phyloP scores from a whole-genome alignment of 169 alveolate genomes.

The Plasmodium ovale region DNA sequence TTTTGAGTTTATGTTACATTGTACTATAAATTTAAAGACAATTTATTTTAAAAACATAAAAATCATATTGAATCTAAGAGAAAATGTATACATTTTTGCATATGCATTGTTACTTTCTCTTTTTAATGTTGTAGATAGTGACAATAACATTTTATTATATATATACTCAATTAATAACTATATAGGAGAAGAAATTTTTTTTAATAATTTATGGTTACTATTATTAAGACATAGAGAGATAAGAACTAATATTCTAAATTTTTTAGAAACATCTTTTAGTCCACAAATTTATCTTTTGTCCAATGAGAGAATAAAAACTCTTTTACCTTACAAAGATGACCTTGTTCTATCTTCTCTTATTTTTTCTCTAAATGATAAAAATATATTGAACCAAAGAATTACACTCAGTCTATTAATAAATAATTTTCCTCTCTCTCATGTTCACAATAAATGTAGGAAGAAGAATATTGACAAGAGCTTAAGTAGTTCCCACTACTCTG shows the following conservation, averaged over 20 bases:
- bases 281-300: slow-evolving; percentile 81
- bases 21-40: slow-evolving; percentile 91
- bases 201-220: slow-evolving; percentile 89
- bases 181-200: slow-evolving; percentile 86
- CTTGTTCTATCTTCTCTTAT: slow-evolving; percentile 86
- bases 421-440: slow-evolving; percentile 83
- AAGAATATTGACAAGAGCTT: no score
- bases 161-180: slow-evolving; percentile 84
- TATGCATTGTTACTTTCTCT: slow-evolving; percentile 87
- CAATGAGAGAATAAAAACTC: slow-evolving; percentile 78
- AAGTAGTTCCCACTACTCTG: no score
- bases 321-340: slow-evolving; percentile 85
- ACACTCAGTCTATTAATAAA: slow-evolving; percentile 84
- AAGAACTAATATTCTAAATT: slow-evolving; percentile 85
- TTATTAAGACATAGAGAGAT: slow-evolving; percentile 85
- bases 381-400: slow-evolving; percentile 81
- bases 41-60: slow-evolving; percentile 89
- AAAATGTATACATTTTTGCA: slow-evolving; percentile 87
- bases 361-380: slow-evolving; percentile 86
- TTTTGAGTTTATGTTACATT: slow-evolving; percentile 92
- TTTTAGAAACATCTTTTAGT: slow-evolving; percentile 85
- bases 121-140: slow-evolving; percentile 90
- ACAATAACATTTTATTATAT: slow-evolving; percentile 86
- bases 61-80: slow-evolving; percentile 88
- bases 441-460: slow-evolving; percentile 38